Conservation (phyloP, 768 basidiomycete genomes). For the Imleria badia region DNA sequence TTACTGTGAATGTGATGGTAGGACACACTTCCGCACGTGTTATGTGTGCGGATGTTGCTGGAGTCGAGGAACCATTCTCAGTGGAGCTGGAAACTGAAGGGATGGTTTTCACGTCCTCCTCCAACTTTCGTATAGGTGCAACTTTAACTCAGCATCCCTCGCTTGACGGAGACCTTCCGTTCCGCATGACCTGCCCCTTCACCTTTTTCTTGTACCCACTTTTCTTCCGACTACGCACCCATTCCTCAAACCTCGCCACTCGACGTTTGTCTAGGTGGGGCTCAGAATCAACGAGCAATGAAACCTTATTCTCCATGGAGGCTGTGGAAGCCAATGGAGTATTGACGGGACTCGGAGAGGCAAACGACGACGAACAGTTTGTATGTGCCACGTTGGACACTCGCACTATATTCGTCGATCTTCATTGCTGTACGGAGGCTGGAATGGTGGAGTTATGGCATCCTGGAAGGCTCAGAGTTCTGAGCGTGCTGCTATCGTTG, state of each 20-base stretch:
- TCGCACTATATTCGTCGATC: constrained; percentile 43
- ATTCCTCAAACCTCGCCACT: constrained; percentile 22
- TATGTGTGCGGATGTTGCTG: constrained; percentile 41
- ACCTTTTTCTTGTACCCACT: constrained; percentile 48
- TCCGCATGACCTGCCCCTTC: constrained; percentile 46
- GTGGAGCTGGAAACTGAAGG: constrained; percentile 61
- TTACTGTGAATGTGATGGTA: constrained; percentile 47
- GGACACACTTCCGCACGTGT: constrained; percentile 53
- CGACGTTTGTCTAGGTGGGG: constrained; percentile 30
- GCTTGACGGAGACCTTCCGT: constrained; percentile 39
- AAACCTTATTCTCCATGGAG: constrained; percentile 60
- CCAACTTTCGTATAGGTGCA: constrained; percentile 39
- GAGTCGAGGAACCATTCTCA: constrained; percentile 45
- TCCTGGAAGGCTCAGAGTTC: constrained; percentile 50
- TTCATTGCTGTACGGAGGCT: constrained; percentile 53
- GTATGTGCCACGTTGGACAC: constrained; percentile 41
- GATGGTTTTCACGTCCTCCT: constrained; percentile 41
- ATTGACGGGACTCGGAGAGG: constrained; percentile 48
- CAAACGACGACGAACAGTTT: constrained; percentile 45
- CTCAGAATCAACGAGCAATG: constrained; percentile 40
- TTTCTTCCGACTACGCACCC: constrained; percentile 52
- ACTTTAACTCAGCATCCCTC: constrained; percentile 13
- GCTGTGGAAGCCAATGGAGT: constrained; percentile 47
- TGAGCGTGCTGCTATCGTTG: constrained; percentile 50
- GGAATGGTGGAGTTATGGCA: constrained; percentile 71